Conservation (phyloP, 75 land plant genomes). For the Larix kaempferi region DNA sequence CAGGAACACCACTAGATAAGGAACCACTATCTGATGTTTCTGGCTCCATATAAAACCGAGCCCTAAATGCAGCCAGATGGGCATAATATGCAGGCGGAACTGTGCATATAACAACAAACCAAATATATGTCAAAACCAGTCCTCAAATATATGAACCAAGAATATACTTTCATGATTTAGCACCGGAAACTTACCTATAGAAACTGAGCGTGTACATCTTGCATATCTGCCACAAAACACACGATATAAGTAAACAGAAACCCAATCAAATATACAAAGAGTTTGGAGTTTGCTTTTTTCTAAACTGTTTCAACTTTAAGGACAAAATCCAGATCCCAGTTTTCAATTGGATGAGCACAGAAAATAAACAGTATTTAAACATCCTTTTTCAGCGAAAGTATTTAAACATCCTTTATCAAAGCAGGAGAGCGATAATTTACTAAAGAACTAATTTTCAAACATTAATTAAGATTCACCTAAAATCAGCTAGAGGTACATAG, state of each 20-base stretch:
- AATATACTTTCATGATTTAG: background rate
- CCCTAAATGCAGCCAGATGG: constrained; percentile 94
- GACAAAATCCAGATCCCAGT: background rate
- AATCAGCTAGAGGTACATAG: too few species aligned
- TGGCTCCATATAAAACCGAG: constrained; percentile 95
- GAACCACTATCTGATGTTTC: constrained; percentile 94
- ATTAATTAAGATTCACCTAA: too few species aligned
- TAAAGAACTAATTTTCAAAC: too few species aligned
- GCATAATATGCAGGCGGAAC: constrained; percentile 99
- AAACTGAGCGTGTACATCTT: constrained; percentile 91
- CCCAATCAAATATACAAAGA: background rate
- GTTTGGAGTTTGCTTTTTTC: too few species aligned
- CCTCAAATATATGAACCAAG: background rate
- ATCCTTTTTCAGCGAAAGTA: background rate
- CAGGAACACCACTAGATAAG: constrained; percentile 51
- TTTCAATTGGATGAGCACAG: background rate
- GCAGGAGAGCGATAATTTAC: too few species aligned
- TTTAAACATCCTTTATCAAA: background rate
- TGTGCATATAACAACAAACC: constrained; percentile 21
- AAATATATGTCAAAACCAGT: background rate
- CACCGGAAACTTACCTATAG: constrained; percentile 63
- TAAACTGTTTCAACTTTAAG: background rate
- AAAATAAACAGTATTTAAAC: background rate
- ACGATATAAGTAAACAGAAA: background rate
- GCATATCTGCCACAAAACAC: constrained; percentile 62